Evolutionary conservation across 495 filamentous ascomycete species (phyloP).

Genomic region (Glarea lozoyensis): DNA sequence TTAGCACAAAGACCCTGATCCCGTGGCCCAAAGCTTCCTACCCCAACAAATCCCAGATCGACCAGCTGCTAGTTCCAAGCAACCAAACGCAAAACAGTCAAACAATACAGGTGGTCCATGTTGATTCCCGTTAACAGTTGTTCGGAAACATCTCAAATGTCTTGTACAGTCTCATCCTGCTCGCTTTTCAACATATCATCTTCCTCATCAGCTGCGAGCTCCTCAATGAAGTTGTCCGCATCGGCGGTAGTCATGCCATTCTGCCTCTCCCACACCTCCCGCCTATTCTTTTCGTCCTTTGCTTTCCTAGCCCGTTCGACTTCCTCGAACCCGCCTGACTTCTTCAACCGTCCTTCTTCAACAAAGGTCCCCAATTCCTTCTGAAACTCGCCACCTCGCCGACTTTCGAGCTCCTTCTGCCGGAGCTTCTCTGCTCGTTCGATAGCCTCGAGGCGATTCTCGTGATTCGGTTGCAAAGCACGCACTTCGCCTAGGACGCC

Average conservation of each 20-base stretch:
- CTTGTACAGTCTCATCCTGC: neutral
- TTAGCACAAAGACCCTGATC: no score
- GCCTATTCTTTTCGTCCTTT: constrained; percentile 80
- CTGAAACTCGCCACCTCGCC: constrained; percentile 70
- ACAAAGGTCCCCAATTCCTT: constrained; percentile 87
- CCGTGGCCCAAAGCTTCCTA: no score
- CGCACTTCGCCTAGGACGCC: constrained; percentile 87
- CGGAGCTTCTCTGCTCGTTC: constrained; percentile 85
- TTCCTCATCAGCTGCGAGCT: no score
- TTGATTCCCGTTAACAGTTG: no score
- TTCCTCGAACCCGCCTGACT: constrained; percentile 90
- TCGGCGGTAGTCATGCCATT: constrained; percentile 34
- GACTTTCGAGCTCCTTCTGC: constrained; percentile 75
- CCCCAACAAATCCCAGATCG: no score
- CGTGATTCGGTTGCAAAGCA: constrained; percentile 91
- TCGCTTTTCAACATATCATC: neutral
- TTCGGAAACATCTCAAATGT: no score
- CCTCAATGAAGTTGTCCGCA: constrained; percentile 7
- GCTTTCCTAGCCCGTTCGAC: constrained; percentile 73
- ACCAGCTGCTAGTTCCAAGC: no score
- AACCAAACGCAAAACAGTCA: no score
- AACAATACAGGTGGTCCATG: neutral
- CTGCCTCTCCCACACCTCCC: constrained; percentile 74
- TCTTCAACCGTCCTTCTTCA: constrained; percentile 86
- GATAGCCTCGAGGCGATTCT: constrained; percentile 86